Percentiles rank a stretch among this genome's conserved stretches.
Conservation (phyloP, 2,329 filamentous ascomycete genomes). For the Rutstroemia sp. region DNA sequence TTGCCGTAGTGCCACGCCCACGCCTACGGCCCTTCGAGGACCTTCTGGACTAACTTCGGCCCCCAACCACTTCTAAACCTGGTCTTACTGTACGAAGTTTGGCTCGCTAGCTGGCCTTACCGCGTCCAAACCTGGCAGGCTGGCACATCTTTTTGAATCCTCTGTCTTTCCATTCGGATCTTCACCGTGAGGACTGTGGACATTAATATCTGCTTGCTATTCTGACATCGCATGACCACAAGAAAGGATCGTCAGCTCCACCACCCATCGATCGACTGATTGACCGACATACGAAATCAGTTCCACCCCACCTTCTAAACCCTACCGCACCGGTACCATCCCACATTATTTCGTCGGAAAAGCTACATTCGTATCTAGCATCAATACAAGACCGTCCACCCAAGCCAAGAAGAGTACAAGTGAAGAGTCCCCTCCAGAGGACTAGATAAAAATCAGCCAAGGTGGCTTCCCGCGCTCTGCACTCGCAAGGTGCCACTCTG, state of each 20-base stretch:
- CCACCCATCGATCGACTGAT: not conserved
- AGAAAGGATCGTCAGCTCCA: not conserved
- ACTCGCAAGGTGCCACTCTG: slow-evolving; percentile 52
- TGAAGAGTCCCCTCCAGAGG: slow-evolving; percentile 2
- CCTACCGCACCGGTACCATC: not conserved
- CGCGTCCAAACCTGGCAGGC: no score
- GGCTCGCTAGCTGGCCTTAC: no score
- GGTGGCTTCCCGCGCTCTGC: slow-evolving; percentile 37
- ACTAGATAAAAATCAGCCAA: slow-evolving; percentile 23
- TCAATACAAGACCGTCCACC: not conserved
- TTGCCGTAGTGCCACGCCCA: no score
- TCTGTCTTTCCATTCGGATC: no score
- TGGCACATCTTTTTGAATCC: no score
- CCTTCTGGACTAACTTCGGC: no score
- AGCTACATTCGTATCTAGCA: not conserved
- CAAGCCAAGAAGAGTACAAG: not conserved
- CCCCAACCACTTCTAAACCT: no score
- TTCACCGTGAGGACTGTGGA: no score
- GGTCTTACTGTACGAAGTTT: no score
- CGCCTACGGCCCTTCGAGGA: no score
- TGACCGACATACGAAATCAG: not conserved
- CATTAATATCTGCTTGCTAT: no score
- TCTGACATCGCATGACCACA: not conserved
- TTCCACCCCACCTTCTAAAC: not conserved
- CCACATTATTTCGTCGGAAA: not conserved